Evolutionary conservation across 805 yeast species (phyloP).

Genomic region (Candida cerambycidarum): DNA sequence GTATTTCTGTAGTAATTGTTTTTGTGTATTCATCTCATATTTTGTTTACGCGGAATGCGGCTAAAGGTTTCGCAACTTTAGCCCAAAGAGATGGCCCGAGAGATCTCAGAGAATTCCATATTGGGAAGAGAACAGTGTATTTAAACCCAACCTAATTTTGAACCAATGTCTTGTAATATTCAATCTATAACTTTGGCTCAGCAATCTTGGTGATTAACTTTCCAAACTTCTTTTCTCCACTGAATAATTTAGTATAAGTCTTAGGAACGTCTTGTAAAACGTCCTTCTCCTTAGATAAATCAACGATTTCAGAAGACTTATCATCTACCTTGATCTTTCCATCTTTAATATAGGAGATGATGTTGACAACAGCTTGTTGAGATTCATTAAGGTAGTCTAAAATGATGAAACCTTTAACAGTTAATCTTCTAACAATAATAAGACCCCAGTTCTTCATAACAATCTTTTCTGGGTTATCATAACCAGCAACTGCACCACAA

Average conservation of each 20-base stretch:
- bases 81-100: too few species aligned
- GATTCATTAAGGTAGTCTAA: conserved; percentile 17
- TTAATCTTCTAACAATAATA: conserved; percentile 19
- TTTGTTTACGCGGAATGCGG: conserved; percentile 6
- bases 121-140: too few species aligned
- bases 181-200: conserved; percentile 10
- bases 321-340: conserved; percentile 19
- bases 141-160: too few species aligned
- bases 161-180: too few species aligned
- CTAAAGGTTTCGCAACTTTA: too few species aligned
- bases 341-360: conserved; percentile 16
- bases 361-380: conserved; percentile 14
- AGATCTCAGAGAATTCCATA: too few species aligned
- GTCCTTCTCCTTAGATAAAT: conserved; percentile 32
- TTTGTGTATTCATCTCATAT: conserved; percentile 6
- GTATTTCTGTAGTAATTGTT: conserved; percentile 15
- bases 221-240: conserved; percentile 46
- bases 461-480: conserved; percentile 22
- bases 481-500: conserved; percentile 36
- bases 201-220: conserved; percentile 49
- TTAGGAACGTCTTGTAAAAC: conserved; percentile 43
- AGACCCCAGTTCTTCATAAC: conserved; percentile 23
- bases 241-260: conserved; percentile 48
- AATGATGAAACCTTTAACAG: conserved; percentile 23
- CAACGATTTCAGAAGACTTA: conserved; percentile 19